Percentiles rank a stretch among this genome's conserved stretches.
phyloP scores from a whole-genome alignment of 139 green algal species.

The Zygnema circumcarinatum region DNA sequence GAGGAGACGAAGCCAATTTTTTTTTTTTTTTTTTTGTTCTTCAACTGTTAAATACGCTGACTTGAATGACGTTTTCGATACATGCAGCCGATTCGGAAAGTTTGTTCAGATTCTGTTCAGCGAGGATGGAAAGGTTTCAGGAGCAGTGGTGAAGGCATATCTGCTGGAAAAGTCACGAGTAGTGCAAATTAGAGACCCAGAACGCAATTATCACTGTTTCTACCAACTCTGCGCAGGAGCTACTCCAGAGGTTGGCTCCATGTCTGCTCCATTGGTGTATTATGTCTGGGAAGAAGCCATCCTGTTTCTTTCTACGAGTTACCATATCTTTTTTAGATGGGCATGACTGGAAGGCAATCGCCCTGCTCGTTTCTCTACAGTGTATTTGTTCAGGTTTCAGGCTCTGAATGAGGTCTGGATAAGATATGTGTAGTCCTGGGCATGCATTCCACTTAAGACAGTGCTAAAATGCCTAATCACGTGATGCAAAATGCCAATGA shows the following conservation, averaged over 20 bases:
- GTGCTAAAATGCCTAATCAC: not conserved
- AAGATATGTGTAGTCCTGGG: not conserved
- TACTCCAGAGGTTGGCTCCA: conserved; percentile 44
- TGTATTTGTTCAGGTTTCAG: not conserved
- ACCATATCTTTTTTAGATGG: not conserved
- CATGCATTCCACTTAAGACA: not conserved
- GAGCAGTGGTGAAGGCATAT: conserved; percentile 81
- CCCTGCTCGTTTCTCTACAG: too few relatives aligned
- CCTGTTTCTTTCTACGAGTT: not conserved
- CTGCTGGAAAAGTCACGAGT: conserved; percentile 95
- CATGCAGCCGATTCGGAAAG: conserved; percentile 94
- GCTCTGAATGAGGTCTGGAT: too few relatives aligned
- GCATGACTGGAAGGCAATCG: too few relatives aligned
- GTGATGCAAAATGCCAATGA: not conserved
- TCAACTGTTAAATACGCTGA: too few relatives aligned
- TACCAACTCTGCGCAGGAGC: conserved; percentile 97
- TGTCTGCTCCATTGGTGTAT: not conserved
- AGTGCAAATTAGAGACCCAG: conserved; percentile 89
- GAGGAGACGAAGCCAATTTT: too few relatives aligned
- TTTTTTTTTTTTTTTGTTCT: too few relatives aligned
- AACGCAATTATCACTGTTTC: conserved; percentile 98
- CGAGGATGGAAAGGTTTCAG: conserved; percentile 54
- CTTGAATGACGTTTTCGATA: too few relatives aligned
- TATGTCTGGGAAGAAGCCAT: too few relatives aligned
- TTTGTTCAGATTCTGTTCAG: conserved; percentile 99